Percentiles rank a stretch among this genome's conserved stretches.
These are phyloP conservation scores for Schoenoplectus triqueter DNA, from an alignment of 202 grass and related monocot species.

Conservation along the genomic window DNA sequence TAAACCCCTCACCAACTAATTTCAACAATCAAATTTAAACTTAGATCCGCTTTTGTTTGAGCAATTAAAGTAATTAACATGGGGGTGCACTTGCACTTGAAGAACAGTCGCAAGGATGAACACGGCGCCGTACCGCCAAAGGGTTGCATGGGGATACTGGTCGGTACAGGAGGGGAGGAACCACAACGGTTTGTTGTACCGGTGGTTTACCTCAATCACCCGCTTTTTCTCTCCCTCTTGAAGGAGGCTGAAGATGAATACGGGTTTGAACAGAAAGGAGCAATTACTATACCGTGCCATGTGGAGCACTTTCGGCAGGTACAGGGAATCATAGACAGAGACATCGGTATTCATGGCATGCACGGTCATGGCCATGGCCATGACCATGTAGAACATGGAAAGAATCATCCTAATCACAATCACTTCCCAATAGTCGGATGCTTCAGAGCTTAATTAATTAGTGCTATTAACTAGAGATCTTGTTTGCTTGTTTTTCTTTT, in stretches of 20 bases:
- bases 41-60: constrained; percentile 3
- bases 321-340: constrained; percentile 69
- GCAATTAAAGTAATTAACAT: constrained; percentile 12
- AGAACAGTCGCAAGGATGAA: constrained; percentile 38
- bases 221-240: constrained; percentile 76
- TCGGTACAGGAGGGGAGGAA: constrained; percentile 50
- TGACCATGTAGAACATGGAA: not conserved
- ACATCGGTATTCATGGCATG: constrained; percentile 1
- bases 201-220: constrained; percentile 79
- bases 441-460: constrained; percentile 46
- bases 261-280: constrained; percentile 86
- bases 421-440: constrained; percentile 73
- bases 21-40: not conserved
- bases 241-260: constrained; percentile 95
- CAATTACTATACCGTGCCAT: constrained; percentile 92
- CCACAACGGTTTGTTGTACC: constrained; percentile 75
- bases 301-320: constrained; percentile 87
- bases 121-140: constrained; percentile 49
- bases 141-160: constrained; percentile 87
- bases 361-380: constrained; percentile 33
- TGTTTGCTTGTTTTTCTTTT: too few species aligned
- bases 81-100: constrained; percentile 65
- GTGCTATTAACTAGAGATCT: not conserved
- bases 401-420: constrained; percentile 37
- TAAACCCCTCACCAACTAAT: not conserved